Evolutionary conservation across 78 protist genomes (phyloP).

Genomic region (Neovahlkampfia damariscottae): DNA sequence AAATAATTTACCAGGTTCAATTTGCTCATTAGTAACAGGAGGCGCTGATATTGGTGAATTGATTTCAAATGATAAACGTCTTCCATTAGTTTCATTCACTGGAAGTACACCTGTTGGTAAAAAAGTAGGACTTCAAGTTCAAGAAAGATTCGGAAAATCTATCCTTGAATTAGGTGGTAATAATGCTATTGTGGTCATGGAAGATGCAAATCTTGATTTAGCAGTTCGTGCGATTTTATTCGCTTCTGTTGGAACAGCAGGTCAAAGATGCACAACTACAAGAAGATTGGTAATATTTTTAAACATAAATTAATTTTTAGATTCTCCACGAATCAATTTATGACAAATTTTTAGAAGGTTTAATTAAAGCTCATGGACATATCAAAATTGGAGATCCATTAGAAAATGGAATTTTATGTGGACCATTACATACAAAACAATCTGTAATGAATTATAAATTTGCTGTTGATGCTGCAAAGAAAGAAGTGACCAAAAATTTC

Average conservation of each 20-base stretch:
- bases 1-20: slow-evolving; percentile 48
- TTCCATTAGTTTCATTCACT: slow-evolving; percentile 76
- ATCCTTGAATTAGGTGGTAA: slow-evolving; percentile 84
- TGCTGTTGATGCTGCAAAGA: slow-evolving; percentile 45
- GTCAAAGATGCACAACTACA: slow-evolving; percentile 79
- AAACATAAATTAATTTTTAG: no score
- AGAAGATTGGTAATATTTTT: no score
- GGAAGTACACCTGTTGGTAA: slow-evolving; percentile 66
- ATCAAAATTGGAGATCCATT: slow-evolving; percentile 60
- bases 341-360: slow-evolving; percentile 45
- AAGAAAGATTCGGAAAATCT: slow-evolving; percentile 57
- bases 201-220: slow-evolving; percentile 69
- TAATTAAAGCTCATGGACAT: slow-evolving; percentile 46
- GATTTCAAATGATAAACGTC: slow-evolving; percentile 43
- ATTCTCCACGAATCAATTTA: slow-evolving; percentile 63
- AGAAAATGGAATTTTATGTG: slow-evolving; percentile 42
- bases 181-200: slow-evolving; percentile 73
- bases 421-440: slow-evolving; percentile 67
- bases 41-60: slow-evolving; percentile 49
- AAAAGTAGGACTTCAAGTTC: slow-evolving; percentile 38
- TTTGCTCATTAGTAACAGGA: slow-evolving; percentile 39
- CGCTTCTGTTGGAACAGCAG: slow-evolving; percentile 81
- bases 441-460: slow-evolving; percentile 61
- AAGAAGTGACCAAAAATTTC: no score
- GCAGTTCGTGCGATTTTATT: slow-evolving; percentile 53